phyloP scores from a whole-genome alignment of 2,329 filamentous ascomycete species.

The Aureobasidium sp. region DNA sequence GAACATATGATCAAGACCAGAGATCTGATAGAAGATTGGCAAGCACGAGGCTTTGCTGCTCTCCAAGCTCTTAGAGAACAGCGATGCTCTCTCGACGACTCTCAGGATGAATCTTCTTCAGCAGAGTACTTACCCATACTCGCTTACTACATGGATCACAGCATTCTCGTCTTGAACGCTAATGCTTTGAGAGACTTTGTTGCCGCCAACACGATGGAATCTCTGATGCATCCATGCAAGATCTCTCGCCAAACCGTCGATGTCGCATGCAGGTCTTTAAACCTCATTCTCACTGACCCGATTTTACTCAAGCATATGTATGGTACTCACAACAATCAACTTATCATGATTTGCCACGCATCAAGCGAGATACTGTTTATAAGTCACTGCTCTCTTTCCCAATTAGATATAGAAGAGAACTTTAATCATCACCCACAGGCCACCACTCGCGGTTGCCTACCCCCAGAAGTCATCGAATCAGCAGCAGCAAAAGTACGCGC shows the following conservation, averaged over 20 bases:
- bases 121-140: background rate
- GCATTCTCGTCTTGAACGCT: background rate
- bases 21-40: background rate
- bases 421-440: background rate
- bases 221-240: background rate
- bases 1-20: background rate
- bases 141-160: background rate
- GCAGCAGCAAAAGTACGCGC: background rate
- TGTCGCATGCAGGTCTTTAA: background rate
- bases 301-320: background rate
- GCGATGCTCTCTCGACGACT: background rate
- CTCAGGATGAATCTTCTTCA: background rate
- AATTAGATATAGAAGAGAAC: too few relatives aligned
- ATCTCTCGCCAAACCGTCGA: background rate
- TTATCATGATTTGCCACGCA: slow-evolving; percentile 3
- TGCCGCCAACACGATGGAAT: background rate
- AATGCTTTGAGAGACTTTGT: background rate
- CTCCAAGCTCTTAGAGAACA: background rate
- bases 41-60: background rate
- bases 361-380: background rate
- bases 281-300: background rate
- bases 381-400: background rate
- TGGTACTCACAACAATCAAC: background rate
- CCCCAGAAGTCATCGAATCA: background rate
- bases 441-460: background rate